Base-by-base conservation (phyloP, 2,329 filamentous ascomycete genomes). In the Nothomitra cinnamomea region DNA sequence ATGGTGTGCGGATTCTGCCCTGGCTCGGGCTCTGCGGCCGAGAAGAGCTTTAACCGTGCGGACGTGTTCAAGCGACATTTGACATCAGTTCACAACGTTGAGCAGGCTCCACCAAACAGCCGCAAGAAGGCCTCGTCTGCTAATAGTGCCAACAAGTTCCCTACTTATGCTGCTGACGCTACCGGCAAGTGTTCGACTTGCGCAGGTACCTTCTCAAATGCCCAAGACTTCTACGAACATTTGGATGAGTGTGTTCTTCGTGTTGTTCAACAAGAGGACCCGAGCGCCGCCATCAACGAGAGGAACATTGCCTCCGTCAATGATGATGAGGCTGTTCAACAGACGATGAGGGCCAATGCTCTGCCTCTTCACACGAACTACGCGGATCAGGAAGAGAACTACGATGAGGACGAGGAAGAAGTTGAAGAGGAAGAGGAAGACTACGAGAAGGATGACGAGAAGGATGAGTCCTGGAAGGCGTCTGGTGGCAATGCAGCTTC, bases 221-320 rank as follows among this genome's bases (percentile, higher is more conserved):
- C 90, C 2, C 90, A 96, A 67, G 90, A 95, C 63, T 95, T 95
- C 70, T 95, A 96, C 66, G 90, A 96, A 70, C 90, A 96, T 73
- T 73, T 95, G 59, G 90, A 82, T 61, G 78, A 82, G 66, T 82
- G 79, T 63, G 78, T 82, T 12, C 67, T 82, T 56, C 76, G 78
- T 32, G 76, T 82, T 21, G 79, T 82, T 25, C 75, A 78, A 61
- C 73, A 75, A 60, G 72, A 75, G 58, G 75, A 78, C 57, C 75
- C 75, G 2, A 72, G 70, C 53, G 76, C 78, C 58, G 75, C 73
- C 15, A 76, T 77, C 66, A 78, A 78, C 61, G 70, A 75, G 61
- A 70, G 73, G 56, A 67, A 71, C 28, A 69, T 78, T 43, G 68
- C 72, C 0, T 73, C 82, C 7, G 77, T 86, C 1, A 78, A 81